Percentiles rank a stretch among this genome's conserved stretches.
phyloP scores from a whole-genome alignment of 345 rosid species.

The Citrus cavaleriei region DNA sequence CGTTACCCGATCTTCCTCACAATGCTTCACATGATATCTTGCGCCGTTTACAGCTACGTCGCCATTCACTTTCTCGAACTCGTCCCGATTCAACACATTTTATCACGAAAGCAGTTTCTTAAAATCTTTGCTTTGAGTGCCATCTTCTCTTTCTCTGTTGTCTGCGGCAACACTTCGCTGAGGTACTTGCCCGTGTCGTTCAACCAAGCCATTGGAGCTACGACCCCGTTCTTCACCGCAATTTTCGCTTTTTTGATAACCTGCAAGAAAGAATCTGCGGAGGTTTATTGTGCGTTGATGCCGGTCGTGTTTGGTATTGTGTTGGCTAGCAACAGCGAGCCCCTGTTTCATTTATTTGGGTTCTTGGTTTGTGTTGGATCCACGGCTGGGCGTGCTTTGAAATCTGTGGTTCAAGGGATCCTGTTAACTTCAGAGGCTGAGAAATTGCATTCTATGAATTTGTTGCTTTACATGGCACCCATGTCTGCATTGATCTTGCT shows the following conservation, averaged over 20 bases:
- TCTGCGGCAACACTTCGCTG: slow-evolving; percentile 89
- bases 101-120: slow-evolving; percentile 68
- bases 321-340: slow-evolving; percentile 88
- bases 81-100: slow-evolving; percentile 82
- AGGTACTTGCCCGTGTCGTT: slow-evolving; percentile 97
- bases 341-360: slow-evolving; percentile 85
- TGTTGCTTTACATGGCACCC: slow-evolving; percentile 92
- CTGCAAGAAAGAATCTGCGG: slow-evolving; percentile 81
- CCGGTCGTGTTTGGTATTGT: slow-evolving; percentile 96
- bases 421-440: slow-evolving; percentile 81
- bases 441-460: slow-evolving; percentile 94
- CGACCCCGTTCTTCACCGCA: slow-evolving; percentile 97
- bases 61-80: slow-evolving; percentile 69
- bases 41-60: slow-evolving; percentile 72
- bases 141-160: slow-evolving; percentile 92
- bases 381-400: slow-evolving; percentile 93
- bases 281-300: slow-evolving; percentile 77
- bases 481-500: slow-evolving; percentile 87
- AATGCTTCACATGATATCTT: slow-evolving; percentile 89
- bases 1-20: slow-evolving; percentile 93
- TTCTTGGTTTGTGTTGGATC: slow-evolving; percentile 90
- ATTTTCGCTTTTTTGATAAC: slow-evolving; percentile 86
- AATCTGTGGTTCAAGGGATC: slow-evolving; percentile 90
- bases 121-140: slow-evolving; percentile 79
- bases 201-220: slow-evolving; percentile 96